These are phyloP conservation scores for Elsinoe arachidis DNA, from an alignment of 2,329 filamentous ascomycete species.

Conservation along the genomic window DNA sequence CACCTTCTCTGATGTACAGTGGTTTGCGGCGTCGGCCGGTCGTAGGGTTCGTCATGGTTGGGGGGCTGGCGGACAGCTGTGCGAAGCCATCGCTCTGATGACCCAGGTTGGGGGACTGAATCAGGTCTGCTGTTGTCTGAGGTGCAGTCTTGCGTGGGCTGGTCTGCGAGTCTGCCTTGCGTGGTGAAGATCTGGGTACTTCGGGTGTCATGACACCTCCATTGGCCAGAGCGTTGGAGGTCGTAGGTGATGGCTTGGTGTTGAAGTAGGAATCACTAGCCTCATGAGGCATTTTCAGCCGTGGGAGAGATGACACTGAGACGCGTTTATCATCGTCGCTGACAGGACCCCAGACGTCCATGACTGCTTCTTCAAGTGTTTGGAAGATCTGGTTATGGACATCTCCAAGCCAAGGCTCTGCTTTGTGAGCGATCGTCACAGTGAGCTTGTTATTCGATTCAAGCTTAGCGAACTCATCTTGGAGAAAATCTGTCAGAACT, in stretches of 20 bases:
- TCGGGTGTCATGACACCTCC: constrained; percentile 31
- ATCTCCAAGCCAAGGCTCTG: constrained; percentile 93
- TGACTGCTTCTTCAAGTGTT: constrained; percentile 75
- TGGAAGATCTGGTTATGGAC: constrained; percentile 84
- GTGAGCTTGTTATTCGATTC: constrained; percentile 72
- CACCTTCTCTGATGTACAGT: constrained; percentile 90
- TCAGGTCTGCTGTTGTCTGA: neutral
- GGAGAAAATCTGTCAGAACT: constrained; percentile 58
- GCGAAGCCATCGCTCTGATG: neutral
- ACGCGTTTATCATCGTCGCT: constrained; percentile 33
- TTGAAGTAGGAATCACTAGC: constrained; percentile 18
- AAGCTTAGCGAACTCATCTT: constrained; percentile 62
- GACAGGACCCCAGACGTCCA: constrained; percentile 68
- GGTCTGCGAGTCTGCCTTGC: neutral
- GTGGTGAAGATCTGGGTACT: neutral
- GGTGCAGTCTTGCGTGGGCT: neutral
- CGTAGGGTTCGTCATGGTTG: neutral
- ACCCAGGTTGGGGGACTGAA: neutral
- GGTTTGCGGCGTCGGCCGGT: constrained; percentile 44
- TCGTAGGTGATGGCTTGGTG: constrained; percentile 38
- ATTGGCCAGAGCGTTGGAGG: constrained; percentile 44
- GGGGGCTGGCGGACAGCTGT: neutral
- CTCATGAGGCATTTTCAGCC: constrained; percentile 16
- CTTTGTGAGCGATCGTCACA: constrained; percentile 82
- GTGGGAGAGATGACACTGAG: constrained; percentile 12